Conservation (phyloP, 306 rosid genomes). For the Sophora flavescens region DNA sequence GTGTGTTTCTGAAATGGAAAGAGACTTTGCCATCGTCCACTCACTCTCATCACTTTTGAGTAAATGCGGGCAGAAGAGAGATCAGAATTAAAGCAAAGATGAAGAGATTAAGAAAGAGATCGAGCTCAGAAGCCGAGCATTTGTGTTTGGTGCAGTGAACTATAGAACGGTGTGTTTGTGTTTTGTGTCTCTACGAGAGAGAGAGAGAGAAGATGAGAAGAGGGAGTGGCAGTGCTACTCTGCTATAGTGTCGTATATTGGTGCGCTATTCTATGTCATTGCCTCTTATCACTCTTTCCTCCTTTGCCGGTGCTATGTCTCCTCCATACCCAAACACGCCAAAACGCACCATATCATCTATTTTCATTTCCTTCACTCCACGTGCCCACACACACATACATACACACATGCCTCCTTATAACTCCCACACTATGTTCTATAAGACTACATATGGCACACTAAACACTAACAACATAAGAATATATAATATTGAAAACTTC, state of each 20-base stretch:
- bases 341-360: slow-evolving; percentile 47
- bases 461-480: not conserved
- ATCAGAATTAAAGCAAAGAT: not conserved
- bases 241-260: slow-evolving; percentile 44
- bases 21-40: slow-evolving; percentile 51
- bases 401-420: not conserved
- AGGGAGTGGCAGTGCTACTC: slow-evolving; percentile 36
- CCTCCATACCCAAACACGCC: slow-evolving; percentile 66
- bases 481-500: not conserved
- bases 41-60: slow-evolving; percentile 43
- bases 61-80: slow-evolving; percentile 14
- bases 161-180: not conserved
- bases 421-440: not conserved
- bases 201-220: not conserved
- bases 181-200: not conserved
- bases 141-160: slow-evolving; percentile 31
- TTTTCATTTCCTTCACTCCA: slow-evolving; percentile 39
- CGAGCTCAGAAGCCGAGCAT: slow-evolving; percentile 2
- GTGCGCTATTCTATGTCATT: slow-evolving; percentile 67
- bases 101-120: not conserved
- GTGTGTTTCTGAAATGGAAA: slow-evolving; percentile 40
- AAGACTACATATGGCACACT: not conserved
- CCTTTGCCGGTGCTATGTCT: slow-evolving; percentile 80
- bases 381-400: slow-evolving; percentile 34
- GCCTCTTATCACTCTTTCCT: slow-evolving; percentile 54